A percentile compares a stretch with the other conserved stretches of the same genome.
phyloP scores from a whole-genome alignment of 2,329 filamentous ascomycete species.

The Arthrobotrys iridis region DNA sequence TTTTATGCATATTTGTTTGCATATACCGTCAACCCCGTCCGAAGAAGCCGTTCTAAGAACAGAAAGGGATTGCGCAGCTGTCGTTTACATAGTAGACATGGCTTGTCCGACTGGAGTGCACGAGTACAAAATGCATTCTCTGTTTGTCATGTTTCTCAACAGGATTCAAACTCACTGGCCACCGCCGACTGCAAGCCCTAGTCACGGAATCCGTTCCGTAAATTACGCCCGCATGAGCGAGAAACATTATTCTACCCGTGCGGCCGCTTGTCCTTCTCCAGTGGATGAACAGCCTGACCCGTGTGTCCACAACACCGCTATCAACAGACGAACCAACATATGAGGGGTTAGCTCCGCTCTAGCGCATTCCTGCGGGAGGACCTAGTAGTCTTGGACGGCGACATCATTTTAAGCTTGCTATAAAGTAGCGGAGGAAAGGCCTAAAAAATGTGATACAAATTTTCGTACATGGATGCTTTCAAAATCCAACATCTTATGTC shows the following conservation, averaged over 20 bases:
- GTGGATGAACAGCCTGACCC: not conserved
- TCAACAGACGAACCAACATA: not conserved
- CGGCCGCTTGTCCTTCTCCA: not conserved
- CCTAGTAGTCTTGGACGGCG: not conserved
- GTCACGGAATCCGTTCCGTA: conserved; percentile 39
- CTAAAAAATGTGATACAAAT: conserved; percentile 31
- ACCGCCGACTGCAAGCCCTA: conserved; percentile 37
- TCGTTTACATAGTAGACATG: conserved; percentile 29
- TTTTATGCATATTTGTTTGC: conserved; percentile 11
- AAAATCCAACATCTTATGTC: conserved; percentile 9
- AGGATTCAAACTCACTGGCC: not conserved
- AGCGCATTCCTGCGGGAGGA: conserved; percentile 31
- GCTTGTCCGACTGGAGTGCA: conserved; percentile 9
- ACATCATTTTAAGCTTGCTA: conserved; percentile 22
- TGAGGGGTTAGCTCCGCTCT: conserved; percentile 3
- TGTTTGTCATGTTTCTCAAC: conserved; percentile 27
- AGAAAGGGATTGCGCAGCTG: conserved; percentile 15
- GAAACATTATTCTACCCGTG: conserved; percentile 22
- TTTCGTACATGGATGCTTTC: not conserved
- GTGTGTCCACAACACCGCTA: not conserved
- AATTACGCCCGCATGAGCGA: not conserved
- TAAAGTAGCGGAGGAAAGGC: not conserved
- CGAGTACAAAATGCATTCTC: not conserved
- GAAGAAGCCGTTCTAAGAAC: conserved; percentile 14
- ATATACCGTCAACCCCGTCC: not conserved